Percentiles rank a stretch among this genome's conserved stretches.
These are phyloP conservation scores for Entomortierella parvispora DNA, from an alignment of 192 early-diverging fungal species.

Conservation along the genomic window DNA sequence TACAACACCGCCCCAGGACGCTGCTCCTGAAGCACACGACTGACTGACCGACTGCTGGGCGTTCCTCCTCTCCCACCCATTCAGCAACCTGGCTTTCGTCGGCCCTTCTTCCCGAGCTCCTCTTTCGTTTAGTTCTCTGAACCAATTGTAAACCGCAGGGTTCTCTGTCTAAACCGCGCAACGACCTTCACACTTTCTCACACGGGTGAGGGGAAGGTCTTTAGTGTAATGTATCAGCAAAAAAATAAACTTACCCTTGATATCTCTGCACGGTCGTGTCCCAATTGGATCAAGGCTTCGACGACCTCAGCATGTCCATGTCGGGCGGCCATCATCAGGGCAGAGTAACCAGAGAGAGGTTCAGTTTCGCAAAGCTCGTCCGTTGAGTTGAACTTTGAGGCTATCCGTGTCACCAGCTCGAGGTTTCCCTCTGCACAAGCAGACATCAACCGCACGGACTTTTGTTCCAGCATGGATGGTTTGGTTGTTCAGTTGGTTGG, in stretches of 20 bases:
- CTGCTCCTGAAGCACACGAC: too few relatives aligned
- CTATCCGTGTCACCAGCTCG: conserved; percentile 42
- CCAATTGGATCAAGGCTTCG: conserved; percentile 38
- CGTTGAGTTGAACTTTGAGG: conserved; percentile 35
- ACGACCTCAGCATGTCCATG: conserved; percentile 44
- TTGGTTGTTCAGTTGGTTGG: not conserved
- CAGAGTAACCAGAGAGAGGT: conserved; percentile 32
- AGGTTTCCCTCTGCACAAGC: conserved; percentile 41
- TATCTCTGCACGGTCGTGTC: conserved; percentile 39
- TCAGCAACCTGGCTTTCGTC: too few relatives aligned
- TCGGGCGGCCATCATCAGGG: conserved; percentile 45
- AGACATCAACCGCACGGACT: conserved; percentile 34
- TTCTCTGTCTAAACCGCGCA: too few relatives aligned
- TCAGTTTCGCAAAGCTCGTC: conserved; percentile 37
- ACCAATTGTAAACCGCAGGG: too few relatives aligned
- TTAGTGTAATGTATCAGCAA: too few relatives aligned
- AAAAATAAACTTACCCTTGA: conserved; percentile 43
- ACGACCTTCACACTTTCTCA: too few relatives aligned
- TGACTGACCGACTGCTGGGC: too few relatives aligned
- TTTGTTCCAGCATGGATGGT: conserved; percentile 40
- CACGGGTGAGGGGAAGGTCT: too few relatives aligned
- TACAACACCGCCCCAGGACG: conserved; percentile 5
- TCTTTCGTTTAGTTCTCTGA: too few relatives aligned
- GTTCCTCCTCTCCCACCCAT: too few relatives aligned
- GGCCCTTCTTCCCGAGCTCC: too few relatives aligned